Evolutionary conservation across 257 asterid species (phyloP).

Genomic region (Nicotiana tomentosiformis): DNA sequence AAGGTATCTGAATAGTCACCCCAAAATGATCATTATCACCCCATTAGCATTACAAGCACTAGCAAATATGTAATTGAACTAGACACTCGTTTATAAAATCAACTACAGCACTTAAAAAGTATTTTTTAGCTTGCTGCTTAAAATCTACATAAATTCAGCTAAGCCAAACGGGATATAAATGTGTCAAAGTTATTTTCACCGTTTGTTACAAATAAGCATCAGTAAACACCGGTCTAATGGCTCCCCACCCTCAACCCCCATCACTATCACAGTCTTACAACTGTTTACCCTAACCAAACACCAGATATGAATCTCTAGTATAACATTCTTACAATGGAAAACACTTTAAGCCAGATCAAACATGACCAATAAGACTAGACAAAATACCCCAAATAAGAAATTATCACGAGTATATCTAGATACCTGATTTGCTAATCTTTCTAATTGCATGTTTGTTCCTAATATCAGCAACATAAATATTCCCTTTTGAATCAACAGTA

Average conservation of each 20-base stretch:
- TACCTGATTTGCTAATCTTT: slow-evolving; percentile 69
- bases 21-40: too few relatives aligned
- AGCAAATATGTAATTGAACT: too few relatives aligned
- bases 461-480: slow-evolving; percentile 68
- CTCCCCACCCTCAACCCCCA: not conserved
- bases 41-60: too few relatives aligned
- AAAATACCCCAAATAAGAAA: not conserved
- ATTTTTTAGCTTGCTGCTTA: too few relatives aligned
- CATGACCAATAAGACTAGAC: not conserved
- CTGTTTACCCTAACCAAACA: not conserved
- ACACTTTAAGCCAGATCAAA: not conserved
- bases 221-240: not conserved
- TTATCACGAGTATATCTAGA: not conserved
- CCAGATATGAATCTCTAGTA: not conserved
- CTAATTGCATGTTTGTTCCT: slow-evolving; percentile 50
- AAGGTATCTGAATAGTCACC: too few relatives aligned
- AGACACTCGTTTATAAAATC: too few relatives aligned
- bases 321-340: not conserved
- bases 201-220: not conserved
- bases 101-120: too few relatives aligned
- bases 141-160: too few relatives aligned
- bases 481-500: slow-evolving; percentile 67
- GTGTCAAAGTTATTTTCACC: not conserved
- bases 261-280: not conserved
- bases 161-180: too few relatives aligned